These are phyloP conservation scores for Saprolegnia parasitica DNA, from an alignment of 352 stramenopile genomes.

Conservation along the genomic window DNA sequence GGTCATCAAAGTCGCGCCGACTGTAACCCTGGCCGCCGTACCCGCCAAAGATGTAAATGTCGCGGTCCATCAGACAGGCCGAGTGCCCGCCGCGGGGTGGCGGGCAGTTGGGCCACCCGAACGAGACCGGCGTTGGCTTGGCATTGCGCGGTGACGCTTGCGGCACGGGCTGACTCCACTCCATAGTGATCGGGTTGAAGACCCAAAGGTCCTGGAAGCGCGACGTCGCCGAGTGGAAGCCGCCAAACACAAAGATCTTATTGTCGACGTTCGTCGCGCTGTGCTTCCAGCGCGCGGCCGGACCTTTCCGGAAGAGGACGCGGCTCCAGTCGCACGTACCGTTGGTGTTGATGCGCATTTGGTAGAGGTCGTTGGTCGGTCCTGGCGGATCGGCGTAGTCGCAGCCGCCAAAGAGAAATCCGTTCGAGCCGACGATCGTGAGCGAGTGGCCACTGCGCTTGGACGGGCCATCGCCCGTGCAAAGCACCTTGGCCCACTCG, in stretches of 20 bases:
- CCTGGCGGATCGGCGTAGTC: conserved; percentile 83
- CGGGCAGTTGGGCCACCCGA: conserved; percentile 41
- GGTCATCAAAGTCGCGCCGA: conserved; percentile 92
- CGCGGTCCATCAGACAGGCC: conserved; percentile 71
- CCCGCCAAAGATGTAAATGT: conserved; percentile 92
- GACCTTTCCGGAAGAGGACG: conserved; percentile 42
- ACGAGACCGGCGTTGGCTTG: conserved; percentile 22
- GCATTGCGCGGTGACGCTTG: conserved; percentile 24
- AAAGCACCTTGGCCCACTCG: conserved; percentile 48
- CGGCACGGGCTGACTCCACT: conserved; percentile 72
- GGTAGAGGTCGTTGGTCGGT: conserved; percentile 91
- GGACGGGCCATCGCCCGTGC: conserved; percentile 80
- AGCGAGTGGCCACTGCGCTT: conserved; percentile 92
- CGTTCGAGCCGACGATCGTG: conserved; percentile 82
- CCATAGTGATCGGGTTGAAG: conserved; percentile 91
- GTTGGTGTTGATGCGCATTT: conserved; percentile 83
- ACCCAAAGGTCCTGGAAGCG: conserved; percentile 96
- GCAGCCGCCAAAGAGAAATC: conserved; percentile 92
- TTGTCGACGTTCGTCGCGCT: conserved; percentile 83
- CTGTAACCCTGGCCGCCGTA: conserved; percentile 92
- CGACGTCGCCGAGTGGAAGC: conserved; percentile 83
- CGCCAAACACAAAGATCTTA: conserved; percentile 92
- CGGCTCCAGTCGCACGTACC: conserved; percentile 69
- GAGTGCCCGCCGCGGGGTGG: conserved; percentile 88
- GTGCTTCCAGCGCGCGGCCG: conserved; percentile 84